Evolutionary conservation across 495 filamentous ascomycete genomes (phyloP), one percentile per base, ranked within the genome.

Genomic region (Annulohypoxylon maeteangense): DNA sequence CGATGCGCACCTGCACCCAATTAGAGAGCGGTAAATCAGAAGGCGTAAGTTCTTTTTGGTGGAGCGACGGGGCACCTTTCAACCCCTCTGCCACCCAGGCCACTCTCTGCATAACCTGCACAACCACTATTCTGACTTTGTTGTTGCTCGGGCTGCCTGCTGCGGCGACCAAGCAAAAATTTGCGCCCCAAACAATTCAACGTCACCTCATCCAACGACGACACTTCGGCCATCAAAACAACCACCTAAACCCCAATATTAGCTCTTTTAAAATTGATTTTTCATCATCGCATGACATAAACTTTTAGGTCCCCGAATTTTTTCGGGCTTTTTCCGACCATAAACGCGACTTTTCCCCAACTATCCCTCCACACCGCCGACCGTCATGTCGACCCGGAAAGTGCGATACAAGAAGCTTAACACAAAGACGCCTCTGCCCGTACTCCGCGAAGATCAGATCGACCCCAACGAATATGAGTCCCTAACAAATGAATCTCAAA

Each of bases 361-460:
- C 62, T 48, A 44, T 68, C 80, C 78, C 78, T 76, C 77, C 69
- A 76, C 74, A 69, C 76, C 77, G 78, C 79, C 79, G 80, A 81
- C 83, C 82, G 83, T 82, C 85, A 90, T 90, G 85, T 85, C 86
- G 80, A 85, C 81, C 85, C 86, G 89, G 84, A 88, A 90, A 80
- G 88, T 90, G 83, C 89, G 94, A 79, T 90, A 91, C 79, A 94
- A 95, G 85, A 98, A 98, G 85, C 88, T 98, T 76, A 92, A 89
- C 75, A 90, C 91, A 70, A 95, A 95, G 83, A 92, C 93, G 78
- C 88, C 85, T 67, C 92, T 98, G 66, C 89, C 89, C 64, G 89
- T 99, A 68, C 86, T 97, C 74, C 86, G 92, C 74, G 94, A 98
- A 84, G 86, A 93, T 75, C 92, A 98, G 65, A 91, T 98, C 81